Percentiles rank a stretch among this genome's conserved stretches.
phyloP scores from a whole-genome alignment of 805 yeast genomes.

The Danielia reshetovae region DNA sequence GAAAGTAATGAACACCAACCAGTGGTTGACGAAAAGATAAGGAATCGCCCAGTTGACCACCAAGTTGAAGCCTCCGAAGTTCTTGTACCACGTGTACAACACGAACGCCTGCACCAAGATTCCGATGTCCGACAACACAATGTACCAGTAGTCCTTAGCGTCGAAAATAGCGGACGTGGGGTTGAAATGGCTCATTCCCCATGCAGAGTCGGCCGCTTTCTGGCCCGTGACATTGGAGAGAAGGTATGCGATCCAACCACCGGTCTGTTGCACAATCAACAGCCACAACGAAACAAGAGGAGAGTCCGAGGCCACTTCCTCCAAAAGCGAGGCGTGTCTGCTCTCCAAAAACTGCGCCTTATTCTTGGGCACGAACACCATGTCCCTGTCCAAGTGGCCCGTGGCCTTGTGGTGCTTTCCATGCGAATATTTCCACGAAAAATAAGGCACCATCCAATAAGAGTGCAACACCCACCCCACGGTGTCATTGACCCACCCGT shows the following conservation, averaged over 20 bases:
- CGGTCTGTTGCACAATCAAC: slow-evolving; percentile 64
- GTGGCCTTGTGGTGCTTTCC: slow-evolving; percentile 90
- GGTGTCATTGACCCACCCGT: slow-evolving; percentile 66
- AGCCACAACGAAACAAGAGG: slow-evolving; percentile 60
- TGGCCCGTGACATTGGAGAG: slow-evolving; percentile 76
- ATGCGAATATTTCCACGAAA: slow-evolving; percentile 82
- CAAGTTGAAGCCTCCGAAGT: slow-evolving; percentile 60
- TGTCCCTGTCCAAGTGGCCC: slow-evolving; percentile 76
- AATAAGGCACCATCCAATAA: slow-evolving; percentile 74
- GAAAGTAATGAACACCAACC: slow-evolving; percentile 84
- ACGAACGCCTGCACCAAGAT: slow-evolving; percentile 48
- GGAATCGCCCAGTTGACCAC: slow-evolving; percentile 73
- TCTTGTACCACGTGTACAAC: slow-evolving; percentile 56
- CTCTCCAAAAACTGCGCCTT: slow-evolving; percentile 49
- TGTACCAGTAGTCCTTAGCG: slow-evolving; percentile 64
- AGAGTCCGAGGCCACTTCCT: slow-evolving; percentile 67
- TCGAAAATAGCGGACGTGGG: slow-evolving; percentile 76
- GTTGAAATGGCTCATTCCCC: slow-evolving; percentile 61
- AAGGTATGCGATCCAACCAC: slow-evolving; percentile 73
- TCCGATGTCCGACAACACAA: slow-evolving; percentile 73
- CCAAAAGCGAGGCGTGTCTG: slow-evolving; percentile 35
- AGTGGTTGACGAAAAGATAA: slow-evolving; percentile 77
- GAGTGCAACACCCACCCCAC: slow-evolving; percentile 86
- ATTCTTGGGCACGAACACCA: slow-evolving; percentile 78
- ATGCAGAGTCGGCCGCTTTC: slow-evolving; percentile 42